Base-by-base conservation (phyloP, 192 early-diverging fungal genomes). In the Gigaspora rosea region DNA sequence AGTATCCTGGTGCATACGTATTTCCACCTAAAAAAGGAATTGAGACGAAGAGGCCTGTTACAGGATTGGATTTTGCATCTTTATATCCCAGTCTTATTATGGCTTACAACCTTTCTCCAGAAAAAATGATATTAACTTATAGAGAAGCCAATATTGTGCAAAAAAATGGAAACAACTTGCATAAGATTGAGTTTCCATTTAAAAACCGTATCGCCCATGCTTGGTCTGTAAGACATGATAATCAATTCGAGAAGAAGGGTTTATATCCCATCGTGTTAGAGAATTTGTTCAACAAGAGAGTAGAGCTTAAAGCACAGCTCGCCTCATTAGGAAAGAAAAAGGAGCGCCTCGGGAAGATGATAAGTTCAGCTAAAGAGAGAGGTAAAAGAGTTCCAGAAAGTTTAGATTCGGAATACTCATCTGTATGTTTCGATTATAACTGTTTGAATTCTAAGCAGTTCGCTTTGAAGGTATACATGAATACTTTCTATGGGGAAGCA, bases 41-140 rank as follows among this genome's bases (percentile, higher is more conserved):
- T 16, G 27, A 71, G 54, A 71, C 1, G 32, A 71, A 4, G 54
- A 0, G 33, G 1, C 70, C 70, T 10, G 32, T 71, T 54, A 71
- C 70, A 0, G 70, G 70, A 1, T 71, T 71, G 27, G 50, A 71
- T 7, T 71, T 71, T 71, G 70, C 52, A 22, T 71, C 70, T 20
- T 4, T 71, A 51, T 71, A 71, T 56, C 70, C 27, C 0, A 71
- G 70, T 32, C 70, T 71, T 71, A 71, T 71, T 15, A 71, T 71
- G 70, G 54, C 70, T 0, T 71, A 33, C n/a, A n/a, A n/a, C n/a
- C n/a, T n/a, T n/a, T n/a, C n/a, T n/a, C n/a, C n/a, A n/a, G n/a
- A n/a, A n/a, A 71, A 71, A 56, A 71, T 71, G 8, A 71, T 71
- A 71, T 18, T 71, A 4, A 13, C 5, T n/a, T n/a, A n/a, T n/a